Evolutionary conservation across 2,329 filamentous ascomycete species (phyloP), one percentile per base, ranked within the genome.

Genomic region (Epichloe hybrida): DNA sequence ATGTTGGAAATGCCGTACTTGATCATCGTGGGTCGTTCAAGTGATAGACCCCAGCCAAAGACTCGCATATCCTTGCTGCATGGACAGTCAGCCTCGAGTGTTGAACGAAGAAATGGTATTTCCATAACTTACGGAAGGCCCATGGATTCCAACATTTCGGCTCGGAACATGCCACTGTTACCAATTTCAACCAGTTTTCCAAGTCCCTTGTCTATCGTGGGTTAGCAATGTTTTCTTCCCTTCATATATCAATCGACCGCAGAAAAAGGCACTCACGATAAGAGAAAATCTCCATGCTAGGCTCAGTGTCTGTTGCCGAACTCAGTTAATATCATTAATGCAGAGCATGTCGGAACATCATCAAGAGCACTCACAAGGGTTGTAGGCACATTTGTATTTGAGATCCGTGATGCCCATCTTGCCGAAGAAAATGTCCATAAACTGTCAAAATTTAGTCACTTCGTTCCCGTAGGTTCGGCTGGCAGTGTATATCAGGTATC

Each of bases 21-120:
- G 72, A 96, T 95, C 93, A 97, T 98, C 11, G 93, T 97, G 52
- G 93, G 93, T 61, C 93, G 74, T 75, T 98, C 93, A 64, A 98
- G 70, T 67, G 82, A 88, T 64, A 98, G 71, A 38, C 93, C 93
- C 78, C 89, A 97, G 36, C 93, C 93, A 65, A 95, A 97, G 9
- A 96, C 90, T 55, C 86, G 76, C 81, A 97, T 81, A 62, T 95
- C 86, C 70, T 84, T 88, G 23, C 52, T 54, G 23, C 40, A 39
- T 23, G 6, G 39, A 41, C 13, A 17, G 13, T 45, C 13, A 47
- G 45, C 39, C 21, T 50, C 11, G 13, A 38, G n/a, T 23, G 13
- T 34, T 6, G 11, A 13, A 23, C 34, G 38, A 17, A 34, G 11
- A 41, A 5, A 27, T 12, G 21, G 17, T 12, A 13, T 5, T 15